A percentile compares a stretch with the other conserved stretches of the same genome.
Conservation (phyloP, 805 yeast species). For the Lipomyces orientalis region DNA sequence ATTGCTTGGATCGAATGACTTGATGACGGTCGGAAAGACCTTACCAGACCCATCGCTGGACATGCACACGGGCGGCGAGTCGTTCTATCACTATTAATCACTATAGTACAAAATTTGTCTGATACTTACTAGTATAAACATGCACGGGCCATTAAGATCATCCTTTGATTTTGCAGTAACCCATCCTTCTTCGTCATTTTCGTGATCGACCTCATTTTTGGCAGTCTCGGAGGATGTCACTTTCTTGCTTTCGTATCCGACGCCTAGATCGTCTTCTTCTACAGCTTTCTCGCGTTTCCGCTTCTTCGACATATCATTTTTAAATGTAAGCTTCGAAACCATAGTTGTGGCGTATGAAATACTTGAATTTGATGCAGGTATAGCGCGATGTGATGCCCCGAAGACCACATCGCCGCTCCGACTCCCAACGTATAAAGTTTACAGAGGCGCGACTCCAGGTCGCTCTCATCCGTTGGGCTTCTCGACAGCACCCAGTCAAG, state of each 20-base stretch:
- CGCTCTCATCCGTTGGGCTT: not conserved
- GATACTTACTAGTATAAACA: constrained; percentile 38
- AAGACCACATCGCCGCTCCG: not conserved
- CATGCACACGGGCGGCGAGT: constrained; percentile 29
- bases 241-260: constrained; percentile 13
- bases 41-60: constrained; percentile 41
- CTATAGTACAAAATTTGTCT: not conserved
- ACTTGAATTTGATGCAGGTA: too few species aligned
- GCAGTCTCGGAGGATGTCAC: constrained; percentile 12
- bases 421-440: not conserved
- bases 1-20: constrained; percentile 43
- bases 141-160: constrained; percentile 48
- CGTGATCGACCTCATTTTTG: constrained; percentile 17
- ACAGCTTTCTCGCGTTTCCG: constrained; percentile 15
- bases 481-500: not conserved
- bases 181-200: constrained; percentile 39
- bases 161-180: constrained; percentile 41
- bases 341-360: constrained; percentile 32
- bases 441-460: not conserved
- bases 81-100: constrained; percentile 6
- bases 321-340: constrained; percentile 49
- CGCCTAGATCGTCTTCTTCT: constrained; percentile 26
- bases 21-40: constrained; percentile 35
- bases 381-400: too few species aligned
- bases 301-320: constrained; percentile 46